Evolutionary conservation across 2,329 filamentous ascomycete genomes (phyloP), one percentile per base, ranked within the genome.

Genomic region (Colletotrichum lupini): DNA sequence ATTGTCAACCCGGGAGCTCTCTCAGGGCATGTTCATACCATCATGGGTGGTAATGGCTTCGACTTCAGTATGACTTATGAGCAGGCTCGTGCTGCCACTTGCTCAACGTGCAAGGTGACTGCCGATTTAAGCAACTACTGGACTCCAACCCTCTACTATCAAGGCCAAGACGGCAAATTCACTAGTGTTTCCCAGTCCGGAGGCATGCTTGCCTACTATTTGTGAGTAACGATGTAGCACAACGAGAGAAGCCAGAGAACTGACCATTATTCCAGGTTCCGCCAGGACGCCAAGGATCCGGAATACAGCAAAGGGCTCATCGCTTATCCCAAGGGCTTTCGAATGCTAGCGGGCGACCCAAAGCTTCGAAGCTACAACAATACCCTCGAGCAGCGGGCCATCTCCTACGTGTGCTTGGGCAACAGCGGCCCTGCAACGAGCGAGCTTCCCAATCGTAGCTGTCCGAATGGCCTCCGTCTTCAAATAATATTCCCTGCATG

Each of bases 41-140:
- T 93, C 72, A 87, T 89, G 79, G 91, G 91, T 16, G 91, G 90
- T 24, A 90, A 89, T 75, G 89, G 85, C 8, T 93, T 93, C 78
- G 84, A 86, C 53, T 85, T 88, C 73, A 82, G 80, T 32, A 88
- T 90, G 85, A 83, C 82, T 67, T 91, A 88, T 77, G 82, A 85
- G 9, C 82, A 85, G 46, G 87, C 88, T n/a, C 82, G 85, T 68
- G 79, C 80, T 28, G 88, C 89, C 1, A 86, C 86, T 12, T 94
- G 92, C 80, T 92, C 92, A 1, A 91, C 92, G 4, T 93, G 92
- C 80, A 85, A 86, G 42, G 90, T 92, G 68, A 84, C 86, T 32
- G 83, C 89, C 74, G 92, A 93, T 79, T 82, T 89, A 70, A 92
- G 88, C 68, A 92, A 90, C 77, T 94, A 94, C 82, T 94, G 92